phyloP scores from a whole-genome alignment of 129 eudicot genomes.

The Heracleum sosnowskyi region DNA sequence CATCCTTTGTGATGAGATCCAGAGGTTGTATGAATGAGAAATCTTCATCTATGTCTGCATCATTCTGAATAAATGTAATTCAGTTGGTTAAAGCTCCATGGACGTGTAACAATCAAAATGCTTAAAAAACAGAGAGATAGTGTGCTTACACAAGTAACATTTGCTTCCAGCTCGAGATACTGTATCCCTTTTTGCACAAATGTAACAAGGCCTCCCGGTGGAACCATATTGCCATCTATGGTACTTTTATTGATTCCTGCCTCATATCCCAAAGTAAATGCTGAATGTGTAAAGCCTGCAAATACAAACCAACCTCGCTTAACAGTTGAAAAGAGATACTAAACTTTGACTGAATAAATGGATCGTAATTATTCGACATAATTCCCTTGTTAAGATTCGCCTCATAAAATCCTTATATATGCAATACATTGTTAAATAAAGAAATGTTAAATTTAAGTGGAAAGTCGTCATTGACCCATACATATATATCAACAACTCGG shows the following conservation, averaged over 20 bases:
- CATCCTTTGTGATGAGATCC: conserved; percentile 87
- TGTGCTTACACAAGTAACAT: conserved; percentile 58
- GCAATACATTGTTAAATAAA: background rate
- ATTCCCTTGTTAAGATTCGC: background rate
- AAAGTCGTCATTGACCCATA: background rate
- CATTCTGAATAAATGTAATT: conserved; percentile 48
- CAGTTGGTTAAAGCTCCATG: conserved; percentile 17
- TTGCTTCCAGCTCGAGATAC: conserved; percentile 88
- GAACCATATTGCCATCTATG: conserved; percentile 84
- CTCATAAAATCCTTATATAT: background rate
- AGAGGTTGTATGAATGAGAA: conserved; percentile 85
- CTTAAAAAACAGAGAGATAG: background rate
- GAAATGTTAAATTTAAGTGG: background rate
- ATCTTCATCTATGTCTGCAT: conserved; percentile 76
- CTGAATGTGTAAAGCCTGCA: conserved; percentile 88
- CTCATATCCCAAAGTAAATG: conserved; percentile 80
- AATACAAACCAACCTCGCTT: conserved; percentile 10
- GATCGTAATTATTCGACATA: background rate
- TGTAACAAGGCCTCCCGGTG: conserved; percentile 91
- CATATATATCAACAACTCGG: background rate
- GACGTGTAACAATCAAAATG: background rate
- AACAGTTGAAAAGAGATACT: conserved; percentile 2
- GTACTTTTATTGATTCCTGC: conserved; percentile 71
- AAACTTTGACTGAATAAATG: background rate
- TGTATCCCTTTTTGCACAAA: conserved; percentile 94